Evolutionary conservation across 257 asterid genomes (phyloP).

Genomic region (Oldenlandia corymbosa): DNA sequence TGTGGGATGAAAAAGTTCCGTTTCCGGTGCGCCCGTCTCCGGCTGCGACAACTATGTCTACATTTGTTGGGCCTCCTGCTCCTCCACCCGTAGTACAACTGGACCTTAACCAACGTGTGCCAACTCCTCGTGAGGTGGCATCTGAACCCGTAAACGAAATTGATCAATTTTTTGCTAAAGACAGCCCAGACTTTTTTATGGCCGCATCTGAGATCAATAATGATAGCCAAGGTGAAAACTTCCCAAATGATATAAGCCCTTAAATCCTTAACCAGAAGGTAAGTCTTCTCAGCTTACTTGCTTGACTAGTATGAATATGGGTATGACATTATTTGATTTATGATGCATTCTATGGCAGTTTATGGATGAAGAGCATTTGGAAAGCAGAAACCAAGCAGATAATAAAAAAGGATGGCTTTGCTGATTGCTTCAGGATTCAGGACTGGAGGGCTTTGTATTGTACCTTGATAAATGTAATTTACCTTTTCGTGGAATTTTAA

Average conservation of each 20-base stretch:
- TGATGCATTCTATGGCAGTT: not conserved
- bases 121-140: no score
- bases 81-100: no score
- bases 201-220: not conserved
- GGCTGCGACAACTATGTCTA: no score
- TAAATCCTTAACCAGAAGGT: not conserved
- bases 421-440: not conserved
- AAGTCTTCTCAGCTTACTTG: not conserved
- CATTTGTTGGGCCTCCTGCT: no score
- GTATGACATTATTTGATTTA: not conserved
- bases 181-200: not conserved
- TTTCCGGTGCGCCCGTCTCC: no score
- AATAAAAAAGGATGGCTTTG: not conserved
- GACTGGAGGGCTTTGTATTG: not conserved
- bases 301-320: not conserved
- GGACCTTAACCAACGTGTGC: no score
- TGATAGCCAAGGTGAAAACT: not conserved
- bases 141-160: no score
- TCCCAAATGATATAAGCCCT: no score
- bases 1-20: no score
- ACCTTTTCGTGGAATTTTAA: not conserved
- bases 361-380: not conserved
- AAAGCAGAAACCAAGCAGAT: not conserved
- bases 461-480: not conserved
- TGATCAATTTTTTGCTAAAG: no score